Evolutionary conservation across 768 basidiomycete genomes (phyloP), one percentile per base, ranked within the genome.

Genomic region (Boletus huronensis): DNA sequence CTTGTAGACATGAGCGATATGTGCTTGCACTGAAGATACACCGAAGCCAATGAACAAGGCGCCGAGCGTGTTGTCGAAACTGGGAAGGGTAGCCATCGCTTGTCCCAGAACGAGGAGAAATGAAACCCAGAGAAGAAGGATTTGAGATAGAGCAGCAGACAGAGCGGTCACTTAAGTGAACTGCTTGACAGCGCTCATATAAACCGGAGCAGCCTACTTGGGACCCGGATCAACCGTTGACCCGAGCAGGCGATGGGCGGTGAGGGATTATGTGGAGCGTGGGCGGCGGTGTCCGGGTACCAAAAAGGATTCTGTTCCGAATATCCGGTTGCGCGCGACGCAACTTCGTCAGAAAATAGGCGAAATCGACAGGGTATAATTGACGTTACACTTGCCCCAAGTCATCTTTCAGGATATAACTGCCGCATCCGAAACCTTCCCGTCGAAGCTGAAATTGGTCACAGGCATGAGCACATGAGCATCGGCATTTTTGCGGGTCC

Each of bases 1-100:
- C 17, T 23, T 19, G 35, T 26, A 31, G 19, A 43, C 9, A 38
- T 25, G 29, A 19, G 3, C 1, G 21, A 16, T n/a, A n/a, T n/a
- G n/a, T 34, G 57, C 74, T 59, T 44, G 64, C 75, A 66, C 45
- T 38, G 67, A 61, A n/a, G 85, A 79, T 38, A 75, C 67, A 1
- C 78, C 75, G 56, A 83, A 84, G 31, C 85, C 85, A 43, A 84
- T 63, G 57, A 85, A 78, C 41, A 80, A 68, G 17, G 84, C 83
- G 34, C 85, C 85, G 16, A 87, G 75, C 1, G 85, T 85, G 60
- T 73, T 76, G 64, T 74, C 66, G 49, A 79, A 60, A 38, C 41
- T 64, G 14, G 59, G 42, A 46, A 45, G 10, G 26, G 35, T 1
- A n/a, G 11, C 7, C 70, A 71, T 70, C 28, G 52, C 36, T 52